These are phyloP conservation scores for Xylaria sp. DNA, from an alignment of 2,329 filamentous ascomycete species.

Conservation along the genomic window DNA sequence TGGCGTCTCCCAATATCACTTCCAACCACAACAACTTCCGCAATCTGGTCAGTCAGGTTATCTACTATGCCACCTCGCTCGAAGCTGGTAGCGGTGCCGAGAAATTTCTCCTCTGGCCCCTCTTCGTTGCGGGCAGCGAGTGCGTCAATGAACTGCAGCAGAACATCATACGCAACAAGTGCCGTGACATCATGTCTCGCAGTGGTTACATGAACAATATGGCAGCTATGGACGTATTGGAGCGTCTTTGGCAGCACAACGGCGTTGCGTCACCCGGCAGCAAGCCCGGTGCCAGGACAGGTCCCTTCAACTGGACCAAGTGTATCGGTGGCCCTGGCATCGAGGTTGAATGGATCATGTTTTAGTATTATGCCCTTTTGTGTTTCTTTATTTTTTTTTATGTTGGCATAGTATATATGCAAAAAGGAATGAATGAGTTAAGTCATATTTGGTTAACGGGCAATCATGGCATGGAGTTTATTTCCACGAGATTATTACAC, in stretches of 20 bases:
- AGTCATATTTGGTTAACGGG: constrained; percentile 24
- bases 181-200: constrained; percentile 85
- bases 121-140: constrained; percentile 90
- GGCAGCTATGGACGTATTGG: constrained; percentile 83
- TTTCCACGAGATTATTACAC: constrained; percentile 12
- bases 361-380: constrained; percentile 52
- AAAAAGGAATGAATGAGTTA: constrained; percentile 34
- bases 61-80: constrained; percentile 84
- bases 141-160: constrained; percentile 85
- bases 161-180: constrained; percentile 80
- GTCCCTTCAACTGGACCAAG: constrained; percentile 68
- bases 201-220: constrained; percentile 96
- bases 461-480: constrained; percentile 35
- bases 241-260: constrained; percentile 78
- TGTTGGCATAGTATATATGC: constrained; percentile 23
- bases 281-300: constrained; percentile 54
- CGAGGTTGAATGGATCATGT: constrained; percentile 75
- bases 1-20: constrained; percentile 79
- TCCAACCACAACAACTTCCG: constrained; percentile 83
- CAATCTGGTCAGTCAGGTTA: constrained; percentile 80
- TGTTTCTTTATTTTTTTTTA: constrained; percentile 10
- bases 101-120: constrained; percentile 92
- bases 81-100: constrained; percentile 77
- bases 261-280: constrained; percentile 44
- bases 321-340: constrained; percentile 66